These are phyloP conservation scores for Naganishia friedmannii DNA, from an alignment of 768 basidiomycete species.

Conservation along the genomic window DNA sequence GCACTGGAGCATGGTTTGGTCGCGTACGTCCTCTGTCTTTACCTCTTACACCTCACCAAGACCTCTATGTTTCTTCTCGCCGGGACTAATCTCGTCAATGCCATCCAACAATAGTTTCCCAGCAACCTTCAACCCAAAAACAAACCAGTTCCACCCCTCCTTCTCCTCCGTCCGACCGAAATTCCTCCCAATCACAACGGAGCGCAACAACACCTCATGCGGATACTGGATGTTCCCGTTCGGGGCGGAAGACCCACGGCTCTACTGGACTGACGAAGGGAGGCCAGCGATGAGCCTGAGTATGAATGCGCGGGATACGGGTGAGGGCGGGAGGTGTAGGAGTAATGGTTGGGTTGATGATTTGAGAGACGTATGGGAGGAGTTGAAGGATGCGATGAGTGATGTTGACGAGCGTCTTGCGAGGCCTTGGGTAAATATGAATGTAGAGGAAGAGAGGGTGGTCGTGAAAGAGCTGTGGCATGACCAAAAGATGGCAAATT, in stretches of 20 bases:
- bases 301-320: conserved; percentile 8
- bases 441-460: background rate
- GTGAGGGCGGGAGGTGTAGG: background rate
- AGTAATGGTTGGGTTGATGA: conserved; percentile 5
- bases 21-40: conserved; percentile 1
- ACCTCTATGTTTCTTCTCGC: background rate
- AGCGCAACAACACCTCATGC: conserved; percentile 14
- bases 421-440: background rate
- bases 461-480: background rate
- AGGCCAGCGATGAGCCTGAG: conserved; percentile 11
- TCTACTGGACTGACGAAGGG: conserved; percentile 14
- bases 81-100: background rate
- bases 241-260: conserved; percentile 9
- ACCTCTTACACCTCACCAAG: background rate
- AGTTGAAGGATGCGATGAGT: conserved; percentile 4
- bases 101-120: background rate
- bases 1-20: conserved; percentile 8
- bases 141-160: conserved; percentile 1
- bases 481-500: conserved; percentile 1
- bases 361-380: conserved; percentile 9
- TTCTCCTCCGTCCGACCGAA: background rate
- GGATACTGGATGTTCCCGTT: conserved; percentile 15
- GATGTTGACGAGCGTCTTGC: conserved; percentile 1
- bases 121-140: background rate
- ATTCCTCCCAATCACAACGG: background rate